Evolutionary conservation across 2,329 filamentous ascomycete genomes (phyloP), one percentile per base, ranked within the genome.

Genomic region (Grosmannia serpens): DNA sequence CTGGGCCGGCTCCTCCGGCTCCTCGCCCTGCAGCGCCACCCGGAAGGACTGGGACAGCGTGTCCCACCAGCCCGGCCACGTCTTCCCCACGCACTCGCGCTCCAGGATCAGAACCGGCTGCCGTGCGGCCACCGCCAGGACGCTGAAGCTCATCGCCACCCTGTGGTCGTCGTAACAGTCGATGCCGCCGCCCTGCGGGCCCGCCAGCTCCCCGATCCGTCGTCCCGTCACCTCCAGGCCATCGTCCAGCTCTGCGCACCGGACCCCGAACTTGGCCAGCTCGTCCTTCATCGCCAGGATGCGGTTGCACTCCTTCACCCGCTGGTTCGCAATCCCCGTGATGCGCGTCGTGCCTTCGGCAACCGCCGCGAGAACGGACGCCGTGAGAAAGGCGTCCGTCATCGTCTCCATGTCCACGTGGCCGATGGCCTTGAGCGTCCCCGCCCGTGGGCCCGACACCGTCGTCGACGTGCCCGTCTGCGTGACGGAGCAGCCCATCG

Each of bases 41-140:
- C 84, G 79, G 75, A 96, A 99, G 17, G 83, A 81, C 64, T 88
- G 84, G 26, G 86, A 85, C 58, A 97, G 74, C 22, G 86, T 84
- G 71, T 99, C 94, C 94, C 94, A 99, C 90, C 94, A 99, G 11
- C 92, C 94, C 0, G 94, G 94, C 94, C 94, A 99, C 2, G 94
- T 99, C 78, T 99, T 99, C 47, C 88, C 91, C 3, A 90, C 89
- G 69, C 94, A 99, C 67, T 96, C 91, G 61, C 91, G 87, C 70
- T 99, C 94, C 2, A 89, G 80, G 56, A 99, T 84, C 20, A 95
- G 73, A 0, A 90, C 87, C 0, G 89, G 81, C 9, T 82, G 72
- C 1, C 88, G 86, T 0, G 87, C 81, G 33, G 86, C 82, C 22
- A 89, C 75, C 15, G 90, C 84, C 20, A 99, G 77, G 8, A 99